Conservation (phyloP, 257 asterid species). For the Solanum peruvianum region DNA sequence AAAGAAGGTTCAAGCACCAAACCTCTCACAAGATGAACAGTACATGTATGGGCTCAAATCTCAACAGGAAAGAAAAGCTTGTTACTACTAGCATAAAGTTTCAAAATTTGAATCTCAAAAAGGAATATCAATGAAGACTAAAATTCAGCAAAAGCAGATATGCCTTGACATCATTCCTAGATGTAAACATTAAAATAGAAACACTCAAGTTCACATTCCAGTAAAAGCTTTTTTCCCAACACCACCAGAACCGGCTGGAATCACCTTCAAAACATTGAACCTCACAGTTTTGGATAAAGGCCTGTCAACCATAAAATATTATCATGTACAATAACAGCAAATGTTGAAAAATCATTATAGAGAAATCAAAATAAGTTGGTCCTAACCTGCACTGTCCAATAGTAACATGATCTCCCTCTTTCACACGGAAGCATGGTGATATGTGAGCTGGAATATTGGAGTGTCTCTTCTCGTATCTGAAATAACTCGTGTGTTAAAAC, state of each 20-base stretch:
- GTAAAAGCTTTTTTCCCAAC: constrained; percentile 12
- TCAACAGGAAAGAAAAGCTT: neutral
- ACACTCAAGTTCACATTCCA: neutral
- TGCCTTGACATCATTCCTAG: neutral
- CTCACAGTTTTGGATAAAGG: constrained; percentile 32
- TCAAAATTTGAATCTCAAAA: neutral
- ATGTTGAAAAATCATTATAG: neutral
- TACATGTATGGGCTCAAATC: neutral
- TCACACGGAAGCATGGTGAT: constrained; percentile 32
- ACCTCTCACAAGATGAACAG: neutral
- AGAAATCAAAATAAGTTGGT: neutral
- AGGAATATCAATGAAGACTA: neutral
- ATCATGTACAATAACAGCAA: neutral
- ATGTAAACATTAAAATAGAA: neutral
- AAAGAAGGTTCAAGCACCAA: neutral
- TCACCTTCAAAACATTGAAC: constrained; percentile 29
- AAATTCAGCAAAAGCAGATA: neutral
- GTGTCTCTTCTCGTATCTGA: constrained; percentile 35
- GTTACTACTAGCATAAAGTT: neutral
- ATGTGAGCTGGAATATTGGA: constrained; percentile 33
- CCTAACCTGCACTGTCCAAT: constrained; percentile 35
- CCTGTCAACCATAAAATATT: neutral
- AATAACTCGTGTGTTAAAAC: neutral
- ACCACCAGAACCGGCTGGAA: constrained; percentile 32
- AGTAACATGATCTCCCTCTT: constrained; percentile 32